Conservation (phyloP, 2,329 filamentous ascomycete genomes). For the Fusarium virguliforme region DNA sequence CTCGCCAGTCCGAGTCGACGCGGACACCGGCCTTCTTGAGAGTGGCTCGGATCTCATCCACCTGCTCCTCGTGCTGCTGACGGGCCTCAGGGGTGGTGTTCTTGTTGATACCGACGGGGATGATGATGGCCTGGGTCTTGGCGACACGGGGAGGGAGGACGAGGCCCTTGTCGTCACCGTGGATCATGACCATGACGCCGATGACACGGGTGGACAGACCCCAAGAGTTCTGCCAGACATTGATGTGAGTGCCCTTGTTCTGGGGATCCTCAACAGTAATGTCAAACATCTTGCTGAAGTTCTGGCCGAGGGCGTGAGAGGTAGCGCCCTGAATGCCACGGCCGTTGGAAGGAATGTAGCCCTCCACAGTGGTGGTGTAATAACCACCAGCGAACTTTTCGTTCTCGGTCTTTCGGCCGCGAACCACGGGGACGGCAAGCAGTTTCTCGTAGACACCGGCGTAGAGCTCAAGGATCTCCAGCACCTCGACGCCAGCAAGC, state of each 20-base stretch:
- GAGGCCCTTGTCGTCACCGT: conserved; percentile 95
- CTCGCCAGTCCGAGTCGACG: conserved; percentile 85
- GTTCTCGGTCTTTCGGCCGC: conserved; percentile 95
- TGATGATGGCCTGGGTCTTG: conserved; percentile 87
- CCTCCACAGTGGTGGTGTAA: conserved; percentile 97
- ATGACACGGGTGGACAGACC: conserved; percentile 97
- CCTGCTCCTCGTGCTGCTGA: conserved; percentile 81
- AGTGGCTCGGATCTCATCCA: conserved; percentile 78
- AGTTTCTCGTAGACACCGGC: conserved; percentile 93
- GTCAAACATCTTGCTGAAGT: conserved; percentile 99
- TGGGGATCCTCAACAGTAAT: conserved; percentile 96
- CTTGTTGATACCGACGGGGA: conserved; percentile 93
- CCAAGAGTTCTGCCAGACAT: conserved; percentile 99
- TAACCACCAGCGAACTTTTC: conserved; percentile 98
- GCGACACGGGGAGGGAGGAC: conserved; percentile 93
- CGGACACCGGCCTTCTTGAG: conserved; percentile 84
- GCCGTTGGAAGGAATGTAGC: conserved; percentile 95
- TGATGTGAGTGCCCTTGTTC: conserved; percentile 83
- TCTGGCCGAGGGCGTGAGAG: conserved; percentile 94
- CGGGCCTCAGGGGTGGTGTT: conserved; percentile 87
- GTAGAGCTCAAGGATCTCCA: conserved; percentile 94
- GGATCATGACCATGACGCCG: conserved; percentile 99
- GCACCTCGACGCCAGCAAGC: conserved; percentile 86
- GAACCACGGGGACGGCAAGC: conserved; percentile 93
- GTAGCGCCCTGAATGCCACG: conserved; percentile 97